A percentile compares a stretch with the other conserved stretches of the same genome.
phyloP scores from a whole-genome alignment of 2,329 filamentous ascomycete species.

The Calonectria pseudoreteaudii region DNA sequence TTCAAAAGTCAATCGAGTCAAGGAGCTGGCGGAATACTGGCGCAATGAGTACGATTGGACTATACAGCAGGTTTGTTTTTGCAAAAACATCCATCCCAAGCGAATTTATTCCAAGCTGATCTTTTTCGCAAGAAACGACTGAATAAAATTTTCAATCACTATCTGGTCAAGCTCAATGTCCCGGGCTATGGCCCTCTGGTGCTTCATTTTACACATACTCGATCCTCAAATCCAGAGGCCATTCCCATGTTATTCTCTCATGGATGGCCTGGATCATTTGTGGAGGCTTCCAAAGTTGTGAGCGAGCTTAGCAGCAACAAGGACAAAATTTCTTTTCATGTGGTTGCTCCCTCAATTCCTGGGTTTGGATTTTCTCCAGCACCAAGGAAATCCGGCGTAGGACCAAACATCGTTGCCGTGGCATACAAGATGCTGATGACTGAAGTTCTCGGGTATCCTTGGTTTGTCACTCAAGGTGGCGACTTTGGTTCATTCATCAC shows the following conservation, averaged over 20 bases:
- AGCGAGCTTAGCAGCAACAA: slow-evolving; percentile 50
- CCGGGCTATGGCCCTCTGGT: slow-evolving; percentile 25
- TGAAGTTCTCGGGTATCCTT: slow-evolving; percentile 21
- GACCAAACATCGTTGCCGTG: slow-evolving; percentile 63
- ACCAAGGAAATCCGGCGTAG: slow-evolving; percentile 73
- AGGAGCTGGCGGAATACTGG: slow-evolving; percentile 28
- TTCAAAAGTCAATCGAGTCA: slow-evolving; percentile 22
- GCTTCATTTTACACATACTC: slow-evolving; percentile 13
- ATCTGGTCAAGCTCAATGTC: slow-evolving; percentile 27
- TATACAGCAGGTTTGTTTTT: slow-evolving; percentile 13
- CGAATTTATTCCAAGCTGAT: background rate
- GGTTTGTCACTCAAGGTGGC: slow-evolving; percentile 65
- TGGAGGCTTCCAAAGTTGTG: slow-evolving; percentile 71
- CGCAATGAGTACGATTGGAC: slow-evolving; percentile 20
- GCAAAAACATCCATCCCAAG: background rate
- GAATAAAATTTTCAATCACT: slow-evolving; percentile 27
- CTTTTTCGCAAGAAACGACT: background rate
- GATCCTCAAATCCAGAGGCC: background rate
- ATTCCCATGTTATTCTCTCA: slow-evolving; percentile 13
- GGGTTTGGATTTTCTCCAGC: slow-evolving; percentile 60
- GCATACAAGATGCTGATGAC: slow-evolving; percentile 42
- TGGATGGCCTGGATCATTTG: slow-evolving; percentile 70
- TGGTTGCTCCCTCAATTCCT: slow-evolving; percentile 65
- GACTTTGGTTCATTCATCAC: slow-evolving; percentile 78
- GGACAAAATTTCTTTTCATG: slow-evolving; percentile 57